Evolutionary conservation across 2,329 filamentous ascomycete genomes (phyloP).

Genomic region (Septoria linicola): DNA sequence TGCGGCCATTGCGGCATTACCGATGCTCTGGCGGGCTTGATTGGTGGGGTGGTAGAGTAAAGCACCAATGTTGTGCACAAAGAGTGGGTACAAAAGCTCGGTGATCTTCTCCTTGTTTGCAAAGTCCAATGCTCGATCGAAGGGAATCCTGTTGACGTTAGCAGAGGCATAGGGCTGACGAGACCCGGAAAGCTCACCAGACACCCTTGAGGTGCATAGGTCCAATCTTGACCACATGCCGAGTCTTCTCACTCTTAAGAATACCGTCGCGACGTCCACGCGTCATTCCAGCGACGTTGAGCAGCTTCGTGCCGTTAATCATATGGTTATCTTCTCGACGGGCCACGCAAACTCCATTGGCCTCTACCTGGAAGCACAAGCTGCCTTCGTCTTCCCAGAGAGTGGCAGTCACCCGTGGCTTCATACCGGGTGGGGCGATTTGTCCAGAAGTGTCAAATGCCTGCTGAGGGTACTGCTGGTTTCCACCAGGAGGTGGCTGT

Average conservation of each 20-base stretch:
- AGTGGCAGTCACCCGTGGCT: constrained; percentile 92
- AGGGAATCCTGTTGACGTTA: constrained; percentile 93
- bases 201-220: constrained; percentile 99
- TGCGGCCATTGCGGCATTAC: constrained; percentile 67
- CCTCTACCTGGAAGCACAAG: constrained; percentile 95
- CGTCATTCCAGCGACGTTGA: constrained; percentile 98
- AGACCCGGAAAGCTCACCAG: constrained; percentile 63
- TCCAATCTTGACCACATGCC: constrained; percentile 97
- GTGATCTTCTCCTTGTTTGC: constrained; percentile 99
- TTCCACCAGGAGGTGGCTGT: constrained; percentile 24
- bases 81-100: constrained; percentile 88
- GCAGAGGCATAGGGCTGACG: background rate
- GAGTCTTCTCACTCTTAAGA: constrained; percentile 93
- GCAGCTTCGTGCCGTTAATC: constrained; percentile 96
- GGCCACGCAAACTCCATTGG: constrained; percentile 91
- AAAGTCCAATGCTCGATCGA: constrained; percentile 95
- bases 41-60: constrained; percentile 93
- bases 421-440: constrained; percentile 87
- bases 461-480: constrained; percentile 29
- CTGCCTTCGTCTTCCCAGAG: constrained; percentile 98
- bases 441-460: constrained; percentile 87
- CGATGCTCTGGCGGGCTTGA: constrained; percentile 67
- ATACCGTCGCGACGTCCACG: constrained; percentile 92
- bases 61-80: constrained; percentile 94
- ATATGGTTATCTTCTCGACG: constrained; percentile 97